Conservation (phyloP, 2,329 filamentous ascomycete species). For the Fulvia fulva region DNA sequence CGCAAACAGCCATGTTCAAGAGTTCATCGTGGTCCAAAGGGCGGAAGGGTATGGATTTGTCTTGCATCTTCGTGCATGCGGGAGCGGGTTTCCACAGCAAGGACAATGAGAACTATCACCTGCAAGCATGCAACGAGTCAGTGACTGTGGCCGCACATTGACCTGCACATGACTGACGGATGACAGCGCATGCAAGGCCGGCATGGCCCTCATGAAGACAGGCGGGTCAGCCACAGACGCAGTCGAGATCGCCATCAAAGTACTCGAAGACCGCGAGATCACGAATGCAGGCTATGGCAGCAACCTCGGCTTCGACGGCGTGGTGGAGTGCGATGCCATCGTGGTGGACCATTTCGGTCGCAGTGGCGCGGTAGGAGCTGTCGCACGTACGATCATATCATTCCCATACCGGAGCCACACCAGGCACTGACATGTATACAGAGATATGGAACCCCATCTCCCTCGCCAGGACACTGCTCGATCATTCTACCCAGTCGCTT, state of each 20-base stretch:
- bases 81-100: conserved; percentile 86
- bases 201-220: conserved; percentile 73
- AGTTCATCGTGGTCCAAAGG: conserved; percentile 1
- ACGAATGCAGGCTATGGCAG: conserved; percentile 96
- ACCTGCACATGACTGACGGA: conserved; percentile 17
- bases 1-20: conserved; percentile 10
- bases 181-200: conserved; percentile 71
- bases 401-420: background rate
- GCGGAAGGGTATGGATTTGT: conserved; percentile 46
- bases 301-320: conserved; percentile 84
- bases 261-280: conserved; percentile 89
- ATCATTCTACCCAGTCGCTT: conserved; percentile 70
- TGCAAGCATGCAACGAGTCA: conserved; percentile 84
- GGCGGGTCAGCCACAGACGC: conserved; percentile 82
- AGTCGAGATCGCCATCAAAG: conserved; percentile 80
- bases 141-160: conserved; percentile 35
- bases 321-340: conserved; percentile 91
- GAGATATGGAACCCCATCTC: conserved; percentile 91
- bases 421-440: conserved; percentile 39
- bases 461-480: conserved; percentile 76
- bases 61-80: conserved; percentile 90
- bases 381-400: conserved; percentile 63
- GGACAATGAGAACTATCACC: conserved; percentile 78
- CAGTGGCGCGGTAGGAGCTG: conserved; percentile 89
- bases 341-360: conserved; percentile 86